phyloP scores from a whole-genome alignment of 345 rosid genomes.

The Aquilaria malaccensis region DNA sequence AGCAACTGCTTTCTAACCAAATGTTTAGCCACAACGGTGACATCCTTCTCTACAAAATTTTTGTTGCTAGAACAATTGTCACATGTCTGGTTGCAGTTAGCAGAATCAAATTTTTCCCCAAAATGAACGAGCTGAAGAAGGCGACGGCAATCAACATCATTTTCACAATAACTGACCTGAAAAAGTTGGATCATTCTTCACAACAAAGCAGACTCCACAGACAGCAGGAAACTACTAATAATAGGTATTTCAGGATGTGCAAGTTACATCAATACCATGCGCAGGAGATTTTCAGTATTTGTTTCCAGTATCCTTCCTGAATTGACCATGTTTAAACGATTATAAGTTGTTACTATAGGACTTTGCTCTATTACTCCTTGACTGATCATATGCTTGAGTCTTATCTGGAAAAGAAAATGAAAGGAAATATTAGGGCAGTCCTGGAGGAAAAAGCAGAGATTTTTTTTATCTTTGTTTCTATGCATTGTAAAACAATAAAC shows the following conservation, averaged over 20 bases:
- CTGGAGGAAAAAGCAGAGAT: conserved; percentile 6
- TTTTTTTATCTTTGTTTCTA: too few relatives aligned
- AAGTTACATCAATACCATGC: conserved; percentile 49
- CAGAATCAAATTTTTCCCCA: conserved; percentile 79
- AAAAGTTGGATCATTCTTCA: conserved; percentile 20
- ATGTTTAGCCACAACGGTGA: conserved; percentile 72
- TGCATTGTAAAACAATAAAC: background rate
- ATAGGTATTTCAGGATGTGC: too few relatives aligned
- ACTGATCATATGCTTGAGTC: conserved; percentile 91
- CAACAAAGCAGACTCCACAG: background rate
- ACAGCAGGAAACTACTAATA: too few relatives aligned
- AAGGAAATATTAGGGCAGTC: conserved; percentile 9
- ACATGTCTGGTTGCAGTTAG: conserved; percentile 73
- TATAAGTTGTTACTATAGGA: conserved; percentile 51
- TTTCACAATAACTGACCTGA: conserved; percentile 95
- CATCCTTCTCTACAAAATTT: conserved; percentile 75
- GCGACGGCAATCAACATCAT: conserved; percentile 94
- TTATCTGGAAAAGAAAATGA: conserved; percentile 46
- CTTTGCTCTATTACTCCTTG: conserved; percentile 84
- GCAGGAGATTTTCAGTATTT: conserved; percentile 80
- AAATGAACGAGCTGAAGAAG: conserved; percentile 83
- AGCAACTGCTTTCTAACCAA: conserved; percentile 43
- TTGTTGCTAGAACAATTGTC: conserved; percentile 75
- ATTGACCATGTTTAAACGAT: conserved; percentile 40
- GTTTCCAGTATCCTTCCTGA: conserved; percentile 82